Conservation (phyloP, 331 rosid species). For the Pyracantha coccinea region DNA sequence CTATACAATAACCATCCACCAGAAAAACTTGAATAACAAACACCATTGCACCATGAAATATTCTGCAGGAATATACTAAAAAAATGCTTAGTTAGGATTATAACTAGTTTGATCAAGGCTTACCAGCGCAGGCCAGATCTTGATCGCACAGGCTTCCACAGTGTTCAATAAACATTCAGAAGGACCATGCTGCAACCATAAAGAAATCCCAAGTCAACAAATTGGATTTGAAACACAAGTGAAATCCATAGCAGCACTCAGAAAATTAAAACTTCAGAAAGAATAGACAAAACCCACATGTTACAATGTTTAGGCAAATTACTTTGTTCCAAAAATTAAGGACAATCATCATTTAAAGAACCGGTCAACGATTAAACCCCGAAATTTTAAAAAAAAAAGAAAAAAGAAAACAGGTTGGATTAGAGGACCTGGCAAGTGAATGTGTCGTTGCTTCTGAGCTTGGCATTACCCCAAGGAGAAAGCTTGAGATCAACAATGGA, state of each 20-base stretch:
- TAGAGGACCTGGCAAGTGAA: constrained; percentile 68
- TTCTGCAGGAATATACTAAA: not conserved
- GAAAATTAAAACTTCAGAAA: not conserved
- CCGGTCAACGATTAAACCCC: not conserved
- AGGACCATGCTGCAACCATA: constrained; percentile 68
- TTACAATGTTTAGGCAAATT: not conserved
- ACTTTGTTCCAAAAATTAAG: not conserved
- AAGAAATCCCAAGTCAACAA: constrained; percentile 1
- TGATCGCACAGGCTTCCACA: constrained; percentile 84
- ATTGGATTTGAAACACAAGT: not conserved
- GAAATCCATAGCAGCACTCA: not conserved
- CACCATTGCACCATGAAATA: not conserved
- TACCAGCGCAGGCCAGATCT: constrained; percentile 76
- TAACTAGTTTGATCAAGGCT: constrained; percentile 1
- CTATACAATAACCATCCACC: not conserved
- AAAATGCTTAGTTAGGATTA: not conserved
- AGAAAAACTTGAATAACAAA: not conserved
- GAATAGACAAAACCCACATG: not conserved
- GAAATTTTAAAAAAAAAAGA: not conserved
- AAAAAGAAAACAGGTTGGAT: not conserved
- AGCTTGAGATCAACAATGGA: constrained; percentile 67
- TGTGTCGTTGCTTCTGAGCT: constrained; percentile 40
- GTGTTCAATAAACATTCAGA: constrained; percentile 78
- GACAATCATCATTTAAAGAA: not conserved
- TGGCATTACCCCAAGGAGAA: constrained; percentile 87